Evolutionary conservation across 495 filamentous ascomycete genomes (phyloP), one percentile per base, ranked within the genome.

Genomic region (Podospora anserina): DNA sequence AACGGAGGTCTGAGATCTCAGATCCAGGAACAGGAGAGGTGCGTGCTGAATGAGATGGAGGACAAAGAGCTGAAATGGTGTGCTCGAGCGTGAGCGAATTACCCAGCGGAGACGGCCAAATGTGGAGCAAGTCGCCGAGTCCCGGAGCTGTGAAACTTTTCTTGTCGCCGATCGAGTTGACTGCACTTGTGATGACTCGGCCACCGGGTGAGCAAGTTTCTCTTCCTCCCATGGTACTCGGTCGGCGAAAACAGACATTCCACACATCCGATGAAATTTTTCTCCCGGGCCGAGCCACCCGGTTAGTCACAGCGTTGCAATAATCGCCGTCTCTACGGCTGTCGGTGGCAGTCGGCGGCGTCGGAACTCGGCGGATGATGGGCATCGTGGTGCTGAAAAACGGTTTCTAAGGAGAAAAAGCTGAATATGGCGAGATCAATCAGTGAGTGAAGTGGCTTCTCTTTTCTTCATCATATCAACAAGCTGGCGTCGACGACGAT

Each of bases 41-140:
- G 34, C 0, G 34, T 39, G 34, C 23, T 39, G 27, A 61, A 26
- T 5, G n/a, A 61, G 19, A 28, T 23, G 23, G 23, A 19, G 20
- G 58, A 60, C n/a, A 61, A 61, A 26, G 59, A 61, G 19, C 30
- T 61, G 16, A 18, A 32, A 61, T 18, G 30, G 39, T 49, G 39
- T 49, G 39, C 16, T 61, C 59, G 30, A 28, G 59, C 26, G 16
- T 61, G 59, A 61, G 59, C 27, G 59, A 61, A 61, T 61, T 61
- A 23, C 23, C 23, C 23, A 61, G 27, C 0, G 59, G 26, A 18
- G 26, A 28, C 26, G 16, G 59, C 23, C 20, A 61, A 32, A 13
- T 28, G 27, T 28, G 20, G 59, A 2, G 11, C 59, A 61, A 18
- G 59, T 61, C 59, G 59, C 59, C 59, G 59, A 61, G 23, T 61